Base-by-base conservation (phyloP, 345 rosid genomes). In the Salix purpurea region DNA sequence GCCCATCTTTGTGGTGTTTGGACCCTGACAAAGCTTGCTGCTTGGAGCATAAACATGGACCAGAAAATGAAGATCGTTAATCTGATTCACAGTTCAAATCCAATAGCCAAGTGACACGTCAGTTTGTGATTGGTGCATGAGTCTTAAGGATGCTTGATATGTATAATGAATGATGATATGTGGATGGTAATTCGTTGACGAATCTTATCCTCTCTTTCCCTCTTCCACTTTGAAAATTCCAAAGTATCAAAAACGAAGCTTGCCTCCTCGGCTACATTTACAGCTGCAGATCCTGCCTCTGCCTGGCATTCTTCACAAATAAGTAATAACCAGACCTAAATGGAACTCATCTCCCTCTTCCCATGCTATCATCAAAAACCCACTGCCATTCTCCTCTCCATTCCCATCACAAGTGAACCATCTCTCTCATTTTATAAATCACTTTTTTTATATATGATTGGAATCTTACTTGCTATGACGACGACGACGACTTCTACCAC, bases 291-390 rank as follows among this genome's bases (percentile, higher is more conserved):
- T 46, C 50, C 50, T 46, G 50, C 50, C 6, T 14, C 50, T 46
- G 50, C 50, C 50, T 46, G 50, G 15, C 50, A 13, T 44, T 44
- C 16, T 44, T 44, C 14, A 40, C 44, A 0, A 40, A 40, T 10
- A 10, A 40, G 44, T 12, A 40, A 46, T 12, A 14, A 3, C 18
- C 15, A 46, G 68, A 36, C 65, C 52, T 73, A 72, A 76, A 88
- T 88, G 94, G 90, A 85, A 72, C 84, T 84, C 28, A 8, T 32
- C 80, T 84, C 71, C 19, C 58, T 85, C 81, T 87, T 85, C 69
- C 82, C 78, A 62, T 30, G 40, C 87, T 62, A 67, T 74, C 90
- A 87, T 24, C 82, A 67, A 72, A 67, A 24, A 76, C 72, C 78
- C 18, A n/a, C 71, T 12, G 5, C 50, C 50, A 12, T 46, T 65